Conservation (phyloP, 1,139 yeast species). For the Casaregolazyma lundiana region DNA sequence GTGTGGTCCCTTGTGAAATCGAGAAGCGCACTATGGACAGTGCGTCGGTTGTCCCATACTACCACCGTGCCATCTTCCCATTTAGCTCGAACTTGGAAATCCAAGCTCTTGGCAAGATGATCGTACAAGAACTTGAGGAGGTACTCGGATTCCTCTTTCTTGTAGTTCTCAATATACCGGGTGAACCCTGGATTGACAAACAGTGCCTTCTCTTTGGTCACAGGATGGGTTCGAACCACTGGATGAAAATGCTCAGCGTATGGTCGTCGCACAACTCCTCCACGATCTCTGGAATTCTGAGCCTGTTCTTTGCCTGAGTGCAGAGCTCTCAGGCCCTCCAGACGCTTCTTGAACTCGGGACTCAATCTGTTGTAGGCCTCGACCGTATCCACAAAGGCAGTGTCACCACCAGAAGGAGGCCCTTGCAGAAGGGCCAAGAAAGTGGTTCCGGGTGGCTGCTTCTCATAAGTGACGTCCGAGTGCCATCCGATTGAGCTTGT, state of each 20-base stretch:
- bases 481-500: conserved; percentile 45
- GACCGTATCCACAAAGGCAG: conserved; percentile 50
- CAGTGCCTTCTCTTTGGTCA: conserved; percentile 47
- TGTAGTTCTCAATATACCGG: conserved; percentile 50
- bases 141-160: conserved; percentile 50
- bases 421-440: conserved; percentile 49
- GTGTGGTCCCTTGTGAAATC: conserved; percentile 18
- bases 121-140: conserved; percentile 47
- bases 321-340: conserved; percentile 49
- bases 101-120: conserved; percentile 45
- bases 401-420: conserved; percentile 57
- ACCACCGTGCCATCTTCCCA: conserved; percentile 57
- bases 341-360: conserved; percentile 44
- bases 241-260: conserved; percentile 51
- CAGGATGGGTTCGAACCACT: conserved; percentile 54
- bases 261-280: conserved; percentile 47
- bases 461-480: conserved; percentile 56
- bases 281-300: conserved; percentile 37
- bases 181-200: conserved; percentile 52
- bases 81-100: conserved; percentile 51
- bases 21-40: conserved; percentile 50
- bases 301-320: conserved; percentile 53
- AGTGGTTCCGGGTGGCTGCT: conserved; percentile 58
- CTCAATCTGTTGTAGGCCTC: conserved; percentile 57
- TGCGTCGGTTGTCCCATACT: conserved; percentile 65